Evolutionary conservation across 169 alveolate species (phyloP).

Genomic region (Eimeria mitis): DNA sequence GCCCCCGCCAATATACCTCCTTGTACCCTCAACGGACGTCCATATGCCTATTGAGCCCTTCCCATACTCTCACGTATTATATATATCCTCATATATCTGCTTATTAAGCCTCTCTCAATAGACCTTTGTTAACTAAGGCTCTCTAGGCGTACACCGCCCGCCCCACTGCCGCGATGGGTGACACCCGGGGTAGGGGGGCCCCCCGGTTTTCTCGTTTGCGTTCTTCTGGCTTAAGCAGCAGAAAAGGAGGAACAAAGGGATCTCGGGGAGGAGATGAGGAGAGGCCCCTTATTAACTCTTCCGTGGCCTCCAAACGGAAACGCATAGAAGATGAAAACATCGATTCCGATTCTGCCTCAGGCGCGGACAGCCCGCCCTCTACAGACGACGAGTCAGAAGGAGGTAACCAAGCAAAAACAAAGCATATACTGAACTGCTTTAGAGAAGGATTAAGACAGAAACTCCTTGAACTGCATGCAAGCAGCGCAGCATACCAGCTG

Average conservation of each 20-base stretch:
- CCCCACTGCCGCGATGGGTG: not conserved
- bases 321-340: slow-evolving; percentile 32
- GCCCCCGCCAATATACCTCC: too few species aligned
- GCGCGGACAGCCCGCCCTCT: not conserved
- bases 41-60: too few species aligned
- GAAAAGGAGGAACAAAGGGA: not conserved
- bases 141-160: not conserved
- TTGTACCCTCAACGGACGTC: too few species aligned
- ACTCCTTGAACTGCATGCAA: too few species aligned
- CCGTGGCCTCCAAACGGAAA: not conserved
- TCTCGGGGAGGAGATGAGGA: not conserved
- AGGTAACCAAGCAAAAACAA: not conserved
- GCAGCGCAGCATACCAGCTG: too few species aligned
- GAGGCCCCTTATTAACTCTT: not conserved
- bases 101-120: not conserved
- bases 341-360: slow-evolving; percentile 53
- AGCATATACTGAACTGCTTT: too few species aligned
- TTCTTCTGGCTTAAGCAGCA: not conserved
- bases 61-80: too few species aligned
- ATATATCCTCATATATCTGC: too few species aligned
- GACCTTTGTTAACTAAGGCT: too few species aligned
- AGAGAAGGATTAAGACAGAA: too few species aligned
- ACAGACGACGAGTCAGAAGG: slow-evolving; percentile 18
- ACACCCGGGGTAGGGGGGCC: not conserved
- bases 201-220: not conserved